A percentile compares a stretch with the other conserved stretches of the same genome.
phyloP scores from a whole-genome alignment of 1,284 basidiomycete genomes.

The Naganishia albida region DNA sequence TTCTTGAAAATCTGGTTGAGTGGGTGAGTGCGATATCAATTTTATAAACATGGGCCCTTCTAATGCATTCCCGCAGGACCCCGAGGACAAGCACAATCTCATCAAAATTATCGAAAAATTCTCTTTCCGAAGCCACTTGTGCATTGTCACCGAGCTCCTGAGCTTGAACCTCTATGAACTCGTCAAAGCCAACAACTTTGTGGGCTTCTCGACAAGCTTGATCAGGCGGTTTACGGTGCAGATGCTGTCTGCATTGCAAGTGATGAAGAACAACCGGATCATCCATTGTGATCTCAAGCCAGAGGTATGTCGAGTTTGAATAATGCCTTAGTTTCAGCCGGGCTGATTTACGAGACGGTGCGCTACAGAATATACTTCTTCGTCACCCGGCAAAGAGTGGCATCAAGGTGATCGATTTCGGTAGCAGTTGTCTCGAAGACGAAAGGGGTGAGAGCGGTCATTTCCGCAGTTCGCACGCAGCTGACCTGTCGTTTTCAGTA shows the following conservation, averaged over 20 bases:
- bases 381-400: slow-evolving; percentile 93
- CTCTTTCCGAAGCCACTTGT: slow-evolving; percentile 95
- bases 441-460: slow-evolving; percentile 80
- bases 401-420: slow-evolving; percentile 99
- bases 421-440: slow-evolving; percentile 96
- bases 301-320: slow-evolving; percentile 63
- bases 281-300: slow-evolving; percentile 99
- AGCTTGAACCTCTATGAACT: slow-evolving; percentile 99
- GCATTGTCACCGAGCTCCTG: slow-evolving; percentile 96
- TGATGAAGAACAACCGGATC: slow-evolving; percentile 95
- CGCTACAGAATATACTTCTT: slow-evolving; percentile 81
- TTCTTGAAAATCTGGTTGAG: slow-evolving; percentile 91
- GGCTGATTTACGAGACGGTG: neutral
- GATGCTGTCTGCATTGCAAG: slow-evolving; percentile 83
- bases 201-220: slow-evolving; percentile 89
- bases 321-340: neutral
- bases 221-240: slow-evolving; percentile 96
- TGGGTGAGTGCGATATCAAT: slow-evolving; percentile 66
- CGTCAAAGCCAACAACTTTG: slow-evolving; percentile 98
- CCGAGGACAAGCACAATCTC: slow-evolving; percentile 93
- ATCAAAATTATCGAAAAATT: slow-evolving; percentile 99
- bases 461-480: slow-evolving; percentile 7
- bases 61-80: slow-evolving; percentile 64
- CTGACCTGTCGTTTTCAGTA: slow-evolving; percentile 59
- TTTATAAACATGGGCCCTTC: neutral